phyloP scores from a whole-genome alignment of 108 stramenopile genomes.

The Halocafeteria seosinensis region DNA sequence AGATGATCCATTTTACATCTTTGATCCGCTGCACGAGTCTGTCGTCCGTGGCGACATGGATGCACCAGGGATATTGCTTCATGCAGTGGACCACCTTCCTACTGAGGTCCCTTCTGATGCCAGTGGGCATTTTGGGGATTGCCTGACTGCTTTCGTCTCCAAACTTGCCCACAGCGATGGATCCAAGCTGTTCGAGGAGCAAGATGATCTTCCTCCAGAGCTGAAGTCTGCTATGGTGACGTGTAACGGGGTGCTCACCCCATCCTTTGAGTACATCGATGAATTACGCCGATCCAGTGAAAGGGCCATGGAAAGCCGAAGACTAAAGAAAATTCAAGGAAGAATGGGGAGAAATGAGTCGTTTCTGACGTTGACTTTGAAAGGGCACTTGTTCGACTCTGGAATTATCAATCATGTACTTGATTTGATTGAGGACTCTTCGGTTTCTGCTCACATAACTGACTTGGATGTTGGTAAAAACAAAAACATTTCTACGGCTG shows the following conservation, averaged over 20 bases:
- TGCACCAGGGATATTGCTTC: constrained; percentile 30
- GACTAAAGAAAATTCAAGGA: neutral
- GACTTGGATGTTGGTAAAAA: constrained; percentile 33
- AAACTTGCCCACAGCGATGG: constrained; percentile 9
- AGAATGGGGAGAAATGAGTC: neutral
- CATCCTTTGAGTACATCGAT: constrained; percentile 31
- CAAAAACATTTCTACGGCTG: neutral
- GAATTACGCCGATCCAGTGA: constrained; percentile 18
- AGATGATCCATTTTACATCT: constrained; percentile 51
- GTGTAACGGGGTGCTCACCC: constrained; percentile 2
- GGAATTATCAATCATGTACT: constrained; percentile 61
- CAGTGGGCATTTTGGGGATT: constrained; percentile 57
- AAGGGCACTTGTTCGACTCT: constrained; percentile 50
- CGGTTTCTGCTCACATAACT: constrained; percentile 17
- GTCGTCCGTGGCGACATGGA: constrained; percentile 35
- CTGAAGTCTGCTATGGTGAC: constrained; percentile 7
- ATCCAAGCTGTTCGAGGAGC: neutral
- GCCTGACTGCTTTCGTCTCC: constrained; percentile 40
- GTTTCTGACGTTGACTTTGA: neutral
- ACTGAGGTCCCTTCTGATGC: constrained; percentile 56
- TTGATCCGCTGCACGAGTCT: constrained; percentile 38
- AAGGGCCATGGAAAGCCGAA: neutral
- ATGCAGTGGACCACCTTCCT: constrained; percentile 49
- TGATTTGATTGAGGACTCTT: constrained; percentile 42
- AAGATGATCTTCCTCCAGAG: neutral